These are phyloP conservation scores for Trametes punicea DNA, from an alignment of 768 basidiomycete species.

Conservation along the genomic window DNA sequence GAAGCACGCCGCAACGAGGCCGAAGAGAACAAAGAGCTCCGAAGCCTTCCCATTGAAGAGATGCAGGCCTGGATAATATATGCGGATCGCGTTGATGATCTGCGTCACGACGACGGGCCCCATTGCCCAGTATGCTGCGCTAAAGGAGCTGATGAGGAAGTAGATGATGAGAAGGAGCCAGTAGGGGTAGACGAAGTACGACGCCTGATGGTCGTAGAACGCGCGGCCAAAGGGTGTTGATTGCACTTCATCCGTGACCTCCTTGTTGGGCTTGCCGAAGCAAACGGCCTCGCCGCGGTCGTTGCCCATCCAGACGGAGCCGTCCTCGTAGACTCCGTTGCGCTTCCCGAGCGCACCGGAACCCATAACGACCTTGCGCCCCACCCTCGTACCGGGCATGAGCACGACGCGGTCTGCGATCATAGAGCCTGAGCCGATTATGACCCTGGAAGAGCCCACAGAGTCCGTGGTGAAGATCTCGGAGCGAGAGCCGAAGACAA, in stretches of 20 bases:
- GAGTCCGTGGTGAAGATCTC: slow-evolving; percentile 44
- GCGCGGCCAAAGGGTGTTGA: slow-evolving; percentile 43
- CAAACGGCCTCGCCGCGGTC: slow-evolving; percentile 39
- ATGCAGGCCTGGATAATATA: slow-evolving; percentile 30
- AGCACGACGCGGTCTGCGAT: slow-evolving; percentile 48
- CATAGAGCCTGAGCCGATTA: slow-evolving; percentile 46
- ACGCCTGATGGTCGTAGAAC: slow-evolving; percentile 39
- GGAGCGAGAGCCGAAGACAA: slow-evolving; percentile 46
- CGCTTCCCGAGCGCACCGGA: slow-evolving; percentile 46
- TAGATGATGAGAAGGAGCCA: slow-evolving; percentile 36
- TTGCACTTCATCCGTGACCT: slow-evolving; percentile 29
- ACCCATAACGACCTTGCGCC: slow-evolving; percentile 42
- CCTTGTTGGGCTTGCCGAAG: slow-evolving; percentile 14
- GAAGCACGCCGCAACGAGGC: slow-evolving; percentile 39
- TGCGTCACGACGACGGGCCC: slow-evolving; percentile 39
- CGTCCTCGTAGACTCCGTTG: slow-evolving; percentile 38
- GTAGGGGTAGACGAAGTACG: slow-evolving; percentile 42
- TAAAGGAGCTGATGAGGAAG: slow-evolving; percentile 35
- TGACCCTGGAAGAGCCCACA: slow-evolving; percentile 38
- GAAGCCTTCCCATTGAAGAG: slow-evolving; percentile 39
- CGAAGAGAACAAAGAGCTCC: slow-evolving; percentile 39
- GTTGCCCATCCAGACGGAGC: slow-evolving; percentile 47
- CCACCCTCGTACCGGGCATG: slow-evolving; percentile 41
- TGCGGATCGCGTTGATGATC: slow-evolving; percentile 34
- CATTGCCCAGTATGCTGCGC: slow-evolving; percentile 42